These are phyloP conservation scores for Termitomyces sp. DNA, from an alignment of 768 basidiomycete species.

Conservation along the genomic window DNA sequence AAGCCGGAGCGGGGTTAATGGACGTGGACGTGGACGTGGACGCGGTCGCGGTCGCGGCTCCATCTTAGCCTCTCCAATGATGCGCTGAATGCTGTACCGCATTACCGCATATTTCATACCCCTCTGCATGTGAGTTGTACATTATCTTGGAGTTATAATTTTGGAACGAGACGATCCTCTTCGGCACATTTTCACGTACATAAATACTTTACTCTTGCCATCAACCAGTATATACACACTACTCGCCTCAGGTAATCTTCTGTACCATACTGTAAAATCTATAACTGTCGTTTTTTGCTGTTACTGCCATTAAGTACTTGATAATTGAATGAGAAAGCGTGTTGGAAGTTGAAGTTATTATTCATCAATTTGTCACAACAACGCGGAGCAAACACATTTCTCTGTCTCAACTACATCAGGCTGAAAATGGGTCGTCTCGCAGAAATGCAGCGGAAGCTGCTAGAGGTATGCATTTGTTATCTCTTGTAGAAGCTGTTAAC, in stretches of 20 bases:
- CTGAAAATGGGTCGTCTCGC: slow-evolving; percentile 86
- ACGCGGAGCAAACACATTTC: slow-evolving; percentile 16
- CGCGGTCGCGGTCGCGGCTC: slow-evolving; percentile 17
- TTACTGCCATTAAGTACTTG: background rate
- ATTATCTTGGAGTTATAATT: background rate
- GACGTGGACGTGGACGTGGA: slow-evolving; percentile 33
- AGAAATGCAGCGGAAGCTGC: slow-evolving; percentile 96
- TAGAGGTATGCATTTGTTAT: slow-evolving; percentile 32
- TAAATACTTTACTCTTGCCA: background rate
- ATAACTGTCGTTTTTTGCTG: background rate
- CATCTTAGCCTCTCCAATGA: slow-evolving; percentile 1
- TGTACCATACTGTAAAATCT: background rate
- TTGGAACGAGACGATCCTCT: background rate
- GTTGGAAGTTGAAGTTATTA: background rate
- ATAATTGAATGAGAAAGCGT: too few species aligned
- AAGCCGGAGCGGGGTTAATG: slow-evolving; percentile 7
- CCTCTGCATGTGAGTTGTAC: background rate
- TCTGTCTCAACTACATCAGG: slow-evolving; percentile 1
- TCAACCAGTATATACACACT: background rate
- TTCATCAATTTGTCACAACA: slow-evolving; percentile 5
- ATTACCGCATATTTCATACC: background rate
- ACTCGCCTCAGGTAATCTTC: background rate
- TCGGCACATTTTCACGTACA: background rate
- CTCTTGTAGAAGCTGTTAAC: slow-evolving; percentile 39
- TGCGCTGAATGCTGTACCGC: slow-evolving; percentile 4